Percentiles rank a stretch among this genome's conserved stretches.
These are phyloP conservation scores for Pyrrhoderma lamaoense DNA, from an alignment of 1,284 basidiomycete genomes.

Conservation along the genomic window DNA sequence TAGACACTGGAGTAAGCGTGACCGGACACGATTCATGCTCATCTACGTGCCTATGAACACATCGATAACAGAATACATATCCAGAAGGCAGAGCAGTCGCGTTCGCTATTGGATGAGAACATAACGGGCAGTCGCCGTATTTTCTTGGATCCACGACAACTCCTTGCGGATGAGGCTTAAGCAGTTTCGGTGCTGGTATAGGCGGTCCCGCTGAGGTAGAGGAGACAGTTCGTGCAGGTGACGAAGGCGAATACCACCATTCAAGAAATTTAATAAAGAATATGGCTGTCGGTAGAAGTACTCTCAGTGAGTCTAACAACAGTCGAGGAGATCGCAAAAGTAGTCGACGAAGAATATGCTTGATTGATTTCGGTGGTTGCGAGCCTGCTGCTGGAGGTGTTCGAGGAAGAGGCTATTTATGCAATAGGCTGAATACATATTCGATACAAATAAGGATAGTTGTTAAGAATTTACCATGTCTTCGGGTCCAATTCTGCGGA, in stretches of 20 bases:
- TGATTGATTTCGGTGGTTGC: conserved; percentile 30
- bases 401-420: conserved; percentile 5
- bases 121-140: conserved; percentile 84
- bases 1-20: conserved; percentile 65
- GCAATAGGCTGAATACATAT: conserved; percentile 14
- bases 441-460: not conserved
- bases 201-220: conserved; percentile 55
- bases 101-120: conserved; percentile 71
- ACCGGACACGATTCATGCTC: conserved; percentile 80
- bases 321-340: conserved; percentile 50
- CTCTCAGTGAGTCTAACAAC: conserved; percentile 68
- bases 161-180: conserved; percentile 65
- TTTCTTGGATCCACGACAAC: conserved; percentile 49
- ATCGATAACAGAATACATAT: conserved; percentile 95
- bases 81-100: conserved; percentile 88
- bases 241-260: conserved; percentile 98
- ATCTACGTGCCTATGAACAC: conserved; percentile 81
- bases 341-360: conserved; percentile 37
- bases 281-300: conserved; percentile 86
- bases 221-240: conserved; percentile 68
- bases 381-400: conserved; percentile 29
- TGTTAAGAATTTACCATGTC: conserved; percentile 53
- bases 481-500: conserved; percentile 70
- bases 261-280: conserved; percentile 97
- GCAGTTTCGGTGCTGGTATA: conserved; percentile 68